phyloP scores from a whole-genome alignment of 257 asterid genomes.

The Marsdenia floribunda region DNA sequence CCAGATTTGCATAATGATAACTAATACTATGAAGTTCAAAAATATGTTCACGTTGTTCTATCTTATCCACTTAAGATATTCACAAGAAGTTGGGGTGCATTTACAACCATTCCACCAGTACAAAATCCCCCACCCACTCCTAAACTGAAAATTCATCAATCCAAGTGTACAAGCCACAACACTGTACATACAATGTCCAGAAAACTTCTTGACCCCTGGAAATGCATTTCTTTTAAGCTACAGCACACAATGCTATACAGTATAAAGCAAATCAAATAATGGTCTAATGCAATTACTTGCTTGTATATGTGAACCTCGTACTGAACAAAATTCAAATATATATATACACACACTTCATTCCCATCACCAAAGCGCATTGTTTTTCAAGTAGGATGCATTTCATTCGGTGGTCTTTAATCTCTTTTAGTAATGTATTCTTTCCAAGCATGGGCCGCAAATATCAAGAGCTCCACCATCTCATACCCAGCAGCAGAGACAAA shows the following conservation, averaged over 20 bases:
- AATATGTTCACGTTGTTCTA: no score
- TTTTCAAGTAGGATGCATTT: neutral
- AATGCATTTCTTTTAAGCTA: neutral
- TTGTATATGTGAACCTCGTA: neutral
- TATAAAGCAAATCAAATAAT: neutral
- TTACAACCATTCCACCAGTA: neutral
- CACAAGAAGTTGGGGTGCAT: neutral
- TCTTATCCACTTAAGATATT: neutral
- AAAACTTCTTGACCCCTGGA: neutral
- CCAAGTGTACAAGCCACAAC: neutral
- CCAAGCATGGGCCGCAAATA: conserved; percentile 53
- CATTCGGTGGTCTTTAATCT: neutral
- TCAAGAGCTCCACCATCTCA: conserved; percentile 91
- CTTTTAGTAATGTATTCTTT: conserved; percentile 29
- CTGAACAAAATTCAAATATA: neutral
- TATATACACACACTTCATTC: neutral
- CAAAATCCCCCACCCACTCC: neutral
- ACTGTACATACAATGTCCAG: conserved; percentile 3
- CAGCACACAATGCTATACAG: neutral
- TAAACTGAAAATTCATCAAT: neutral
- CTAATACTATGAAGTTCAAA: no score
- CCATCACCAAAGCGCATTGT: neutral
- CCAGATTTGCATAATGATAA: no score
- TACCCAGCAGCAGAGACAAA: conserved; percentile 85
- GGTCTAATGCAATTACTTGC: neutral